phyloP scores from a whole-genome alignment of 2,329 filamentous ascomycete genomes.

The Paraphaeosphaeria minitans region DNA sequence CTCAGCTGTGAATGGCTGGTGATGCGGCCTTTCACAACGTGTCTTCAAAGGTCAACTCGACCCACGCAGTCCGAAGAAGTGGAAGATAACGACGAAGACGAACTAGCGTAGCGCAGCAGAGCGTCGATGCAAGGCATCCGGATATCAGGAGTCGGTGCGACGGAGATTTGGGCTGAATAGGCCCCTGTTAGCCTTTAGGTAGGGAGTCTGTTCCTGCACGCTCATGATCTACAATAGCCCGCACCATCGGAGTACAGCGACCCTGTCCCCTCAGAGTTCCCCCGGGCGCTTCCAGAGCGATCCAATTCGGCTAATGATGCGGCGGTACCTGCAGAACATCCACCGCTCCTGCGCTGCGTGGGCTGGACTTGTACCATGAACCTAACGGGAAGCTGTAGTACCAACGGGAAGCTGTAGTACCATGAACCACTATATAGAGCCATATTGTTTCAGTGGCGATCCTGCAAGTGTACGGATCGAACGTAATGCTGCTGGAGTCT shows the following conservation, averaged over 20 bases:
- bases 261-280: not conserved
- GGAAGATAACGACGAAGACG: not conserved
- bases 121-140: not conserved
- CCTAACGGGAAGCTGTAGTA: slow-evolving; percentile 22
- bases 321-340: slow-evolving; percentile 34
- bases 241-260: slow-evolving; percentile 6
- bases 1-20: not conserved
- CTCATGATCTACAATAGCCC: not conserved
- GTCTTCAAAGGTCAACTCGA: slow-evolving; percentile 2
- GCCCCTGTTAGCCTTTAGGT: too few species aligned
- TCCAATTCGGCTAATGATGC: slow-evolving; percentile 11
- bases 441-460: slow-evolving; percentile 24
- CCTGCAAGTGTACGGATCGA: slow-evolving; percentile 15
- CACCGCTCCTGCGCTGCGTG: slow-evolving; percentile 22
- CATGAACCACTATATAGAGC: slow-evolving; percentile 20
- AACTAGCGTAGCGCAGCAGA: not conserved
- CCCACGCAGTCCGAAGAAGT: not conserved
- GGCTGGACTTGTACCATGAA: slow-evolving; percentile 23
- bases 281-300: slow-evolving; percentile 3
- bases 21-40: not conserved
- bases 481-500: slow-evolving; percentile 9
- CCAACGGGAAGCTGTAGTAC: slow-evolving; percentile 27
- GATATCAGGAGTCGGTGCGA: slow-evolving; percentile 6
- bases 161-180: slow-evolving; percentile 9
- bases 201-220: not conserved